Evolutionary conservation across 2,329 filamentous ascomycete genomes (phyloP).

Genomic region (Trichoderma breve): DNA sequence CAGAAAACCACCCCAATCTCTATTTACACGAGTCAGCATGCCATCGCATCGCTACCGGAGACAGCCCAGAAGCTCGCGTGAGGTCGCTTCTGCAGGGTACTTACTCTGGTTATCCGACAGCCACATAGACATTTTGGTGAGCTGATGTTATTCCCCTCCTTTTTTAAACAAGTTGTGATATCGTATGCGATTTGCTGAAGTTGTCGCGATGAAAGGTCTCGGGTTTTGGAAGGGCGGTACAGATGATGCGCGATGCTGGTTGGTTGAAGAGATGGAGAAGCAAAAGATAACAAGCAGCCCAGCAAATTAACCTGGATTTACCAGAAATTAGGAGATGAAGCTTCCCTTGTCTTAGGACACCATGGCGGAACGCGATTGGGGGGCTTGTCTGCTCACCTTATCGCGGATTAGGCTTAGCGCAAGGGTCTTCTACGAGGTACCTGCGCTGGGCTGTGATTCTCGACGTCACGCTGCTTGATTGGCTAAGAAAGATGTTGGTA

Average conservation of each 20-base stretch:
- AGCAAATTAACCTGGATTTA: background rate
- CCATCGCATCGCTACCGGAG: background rate
- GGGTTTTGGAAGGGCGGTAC: too few relatives aligned
- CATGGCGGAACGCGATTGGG: constrained; percentile 18
- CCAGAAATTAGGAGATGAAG: constrained; percentile 6
- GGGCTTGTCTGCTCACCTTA: background rate
- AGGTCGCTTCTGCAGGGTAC: constrained; percentile 38
- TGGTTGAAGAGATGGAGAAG: background rate
- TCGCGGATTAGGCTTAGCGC: constrained; percentile 20
- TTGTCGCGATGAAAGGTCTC: background rate
- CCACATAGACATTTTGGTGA: constrained; percentile 72
- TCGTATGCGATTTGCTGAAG: background rate
- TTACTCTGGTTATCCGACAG: constrained; percentile 91
- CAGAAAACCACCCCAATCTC: constrained; percentile 98
- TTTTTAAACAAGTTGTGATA: background rate
- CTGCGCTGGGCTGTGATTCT: background rate
- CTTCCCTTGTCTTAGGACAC: constrained; percentile 16
- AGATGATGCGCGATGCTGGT: background rate
- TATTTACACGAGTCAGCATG: constrained; percentile 45
- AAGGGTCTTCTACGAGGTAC: constrained; percentile 11
- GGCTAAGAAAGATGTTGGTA: background rate
- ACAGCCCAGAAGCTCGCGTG: background rate
- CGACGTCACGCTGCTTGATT: background rate
- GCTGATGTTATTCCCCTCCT: background rate
- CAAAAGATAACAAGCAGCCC: background rate